phyloP scores from a whole-genome alignment of 1,284 basidiomycete species.

The Fomitiporia mediterranea region DNA sequence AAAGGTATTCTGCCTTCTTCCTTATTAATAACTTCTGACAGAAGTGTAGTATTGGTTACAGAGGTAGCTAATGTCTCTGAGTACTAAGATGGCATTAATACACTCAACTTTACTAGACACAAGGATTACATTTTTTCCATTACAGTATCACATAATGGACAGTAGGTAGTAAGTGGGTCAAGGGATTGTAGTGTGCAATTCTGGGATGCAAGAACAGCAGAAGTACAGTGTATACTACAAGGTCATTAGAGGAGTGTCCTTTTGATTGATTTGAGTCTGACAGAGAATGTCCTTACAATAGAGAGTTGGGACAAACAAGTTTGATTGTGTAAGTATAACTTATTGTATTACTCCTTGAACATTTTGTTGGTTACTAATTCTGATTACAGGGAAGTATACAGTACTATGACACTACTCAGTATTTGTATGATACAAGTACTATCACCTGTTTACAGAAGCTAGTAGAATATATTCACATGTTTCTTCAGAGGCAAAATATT shows the following conservation, averaged over 20 bases:
- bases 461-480: too few relatives aligned
- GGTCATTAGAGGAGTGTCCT: constrained; percentile 94
- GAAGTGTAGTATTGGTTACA: background rate
- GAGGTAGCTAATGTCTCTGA: too few relatives aligned
- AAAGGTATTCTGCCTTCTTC: constrained; percentile 15
- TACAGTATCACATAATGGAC: constrained; percentile 78
- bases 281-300: constrained; percentile 73
- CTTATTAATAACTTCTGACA: background rate
- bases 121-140: constrained; percentile 82
- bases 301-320: constrained; percentile 86
- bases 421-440: too few relatives aligned
- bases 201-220: constrained; percentile 90
- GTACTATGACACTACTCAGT: too few relatives aligned
- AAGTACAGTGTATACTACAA: constrained; percentile 80
- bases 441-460: too few relatives aligned
- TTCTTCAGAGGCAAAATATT: too few relatives aligned
- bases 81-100: constrained; percentile 50
- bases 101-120: constrained; percentile 79
- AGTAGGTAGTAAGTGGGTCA: constrained; percentile 86
- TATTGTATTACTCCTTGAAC: too few relatives aligned
- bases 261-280: constrained; percentile 76
- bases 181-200: constrained; percentile 89
- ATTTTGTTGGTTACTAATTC: too few relatives aligned
- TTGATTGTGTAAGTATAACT: constrained; percentile 67
- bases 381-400: too few relatives aligned